Percentiles rank a stretch among this genome's conserved stretches.
Conservation (phyloP, 371 early-diverging fungal species). For the Phascolomyces articulosus region DNA sequence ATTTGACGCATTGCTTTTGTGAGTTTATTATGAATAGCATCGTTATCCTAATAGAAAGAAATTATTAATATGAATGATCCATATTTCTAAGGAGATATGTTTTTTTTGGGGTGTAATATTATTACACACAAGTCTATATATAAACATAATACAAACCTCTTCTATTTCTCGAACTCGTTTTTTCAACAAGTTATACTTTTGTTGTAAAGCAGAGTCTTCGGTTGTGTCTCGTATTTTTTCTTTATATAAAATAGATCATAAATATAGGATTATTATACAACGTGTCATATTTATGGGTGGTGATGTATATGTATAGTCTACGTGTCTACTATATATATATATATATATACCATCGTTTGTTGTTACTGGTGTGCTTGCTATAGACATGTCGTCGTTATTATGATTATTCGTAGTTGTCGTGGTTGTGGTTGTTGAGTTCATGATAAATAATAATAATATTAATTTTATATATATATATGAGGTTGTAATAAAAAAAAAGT, state of each 20-base stretch:
- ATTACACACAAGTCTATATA: too few species aligned
- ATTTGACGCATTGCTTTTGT: slow-evolving; percentile 41
- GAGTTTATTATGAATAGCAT: slow-evolving; percentile 27
- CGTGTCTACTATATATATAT: too few species aligned
- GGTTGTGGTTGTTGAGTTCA: not conserved
- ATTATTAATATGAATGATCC: not conserved
- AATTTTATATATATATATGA: too few species aligned
- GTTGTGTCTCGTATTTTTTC: not conserved
- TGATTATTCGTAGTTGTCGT: not conserved
- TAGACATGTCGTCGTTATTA: not conserved
- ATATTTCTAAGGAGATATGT: slow-evolving; percentile 1
- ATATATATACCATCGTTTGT: not conserved
- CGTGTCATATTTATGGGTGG: too few species aligned
- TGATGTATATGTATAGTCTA: too few species aligned
- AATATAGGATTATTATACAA: too few species aligned
- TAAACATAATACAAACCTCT: slow-evolving; percentile 39
- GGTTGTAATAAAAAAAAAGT: slow-evolving; percentile 7
- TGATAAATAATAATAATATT: not conserved
- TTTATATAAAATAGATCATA: too few species aligned
- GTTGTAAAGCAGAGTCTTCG: slow-evolving; percentile 19
- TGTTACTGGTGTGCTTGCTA: not conserved
- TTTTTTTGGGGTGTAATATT: too few species aligned
- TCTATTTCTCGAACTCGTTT: slow-evolving; percentile 65
- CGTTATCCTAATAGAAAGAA: slow-evolving; percentile 30
- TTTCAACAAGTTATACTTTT: slow-evolving; percentile 61